Evolutionary conservation across 176 grass and related monocot species (phyloP), one percentile per base, ranked within the genome.

Genomic region (Oryza glumipatula): DNA sequence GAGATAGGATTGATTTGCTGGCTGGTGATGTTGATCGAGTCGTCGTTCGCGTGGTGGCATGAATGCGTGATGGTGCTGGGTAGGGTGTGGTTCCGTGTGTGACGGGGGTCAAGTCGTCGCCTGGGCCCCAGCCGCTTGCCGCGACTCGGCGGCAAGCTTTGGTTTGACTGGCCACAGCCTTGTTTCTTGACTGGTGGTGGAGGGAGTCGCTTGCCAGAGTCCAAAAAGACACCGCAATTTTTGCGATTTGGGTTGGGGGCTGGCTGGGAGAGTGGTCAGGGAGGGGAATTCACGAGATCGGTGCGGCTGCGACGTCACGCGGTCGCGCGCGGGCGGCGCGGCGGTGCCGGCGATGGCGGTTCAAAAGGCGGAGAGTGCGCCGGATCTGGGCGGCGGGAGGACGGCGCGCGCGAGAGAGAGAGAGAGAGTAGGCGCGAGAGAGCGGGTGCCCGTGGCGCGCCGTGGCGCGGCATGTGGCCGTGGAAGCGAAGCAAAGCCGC

Each of bases 351-450:
- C 26, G 26, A 26, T 26, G 26, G 26, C 28, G 28, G 28, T 30
- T 52, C 49, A 52, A 52, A 16, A 14, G 14, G 49, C 6, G 36
- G 36, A 38, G 26, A 30, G 28, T 30, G 28, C 28, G 28, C 28
- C 78, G 78, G 65, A 69, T 80, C 78, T 80, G 78, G 77, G 7
- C 48, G 44, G 43, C 19, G 26, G 65, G 19, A 60, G 56, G 56
- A 60, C 21, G 19, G 56, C 17, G 52, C 52, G 0, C 14, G 52
- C 52, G 17, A 0, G 26, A 26, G 26, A 26, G 26, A 26, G 26
- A 26, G 26, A 26, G 26, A 26, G 26, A 26, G 26, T 26, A 26
- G 26, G 13, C 3, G 51, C 4, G 51, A 16, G 51, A 30, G 28
- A 30, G 28, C 28, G 28, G 28, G 28, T 28, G 28, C 28, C 24